Evolutionary conservation across 2,329 filamentous ascomycete species (phyloP).

Genomic region (Scorias spongiosa): DNA sequence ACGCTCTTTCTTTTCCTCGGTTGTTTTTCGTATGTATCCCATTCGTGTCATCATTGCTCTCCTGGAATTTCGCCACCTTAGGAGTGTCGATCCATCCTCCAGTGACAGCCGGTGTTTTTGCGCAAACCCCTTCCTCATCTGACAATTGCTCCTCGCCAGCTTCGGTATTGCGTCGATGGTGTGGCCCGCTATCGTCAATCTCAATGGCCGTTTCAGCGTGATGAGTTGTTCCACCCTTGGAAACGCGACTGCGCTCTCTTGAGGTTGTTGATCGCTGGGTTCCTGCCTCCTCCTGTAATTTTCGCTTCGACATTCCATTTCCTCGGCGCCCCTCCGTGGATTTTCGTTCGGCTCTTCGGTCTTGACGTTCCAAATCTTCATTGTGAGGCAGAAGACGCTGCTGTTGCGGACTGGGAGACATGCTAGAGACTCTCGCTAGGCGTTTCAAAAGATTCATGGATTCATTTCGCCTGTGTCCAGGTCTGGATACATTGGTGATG

Average conservation of each 20-base stretch:
- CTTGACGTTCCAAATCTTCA: neutral
- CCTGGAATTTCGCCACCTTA: neutral
- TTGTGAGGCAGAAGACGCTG: neutral
- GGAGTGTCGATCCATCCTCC: slow-evolving; percentile 34
- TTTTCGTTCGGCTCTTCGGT: neutral
- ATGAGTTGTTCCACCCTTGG: neutral
- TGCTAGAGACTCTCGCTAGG: slow-evolving; percentile 30
- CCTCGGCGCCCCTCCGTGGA: neutral
- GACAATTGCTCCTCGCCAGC: neutral
- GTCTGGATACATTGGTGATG: slow-evolving; percentile 11
- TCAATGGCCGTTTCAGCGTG: neutral
- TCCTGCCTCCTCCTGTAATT: neutral
- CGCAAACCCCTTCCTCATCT: neutral
- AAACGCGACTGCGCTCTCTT: neutral
- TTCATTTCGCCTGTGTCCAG: slow-evolving; percentile 24
- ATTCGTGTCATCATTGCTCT: neutral
- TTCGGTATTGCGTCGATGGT: neutral
- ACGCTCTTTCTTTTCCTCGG: neutral
- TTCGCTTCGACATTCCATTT: neutral
- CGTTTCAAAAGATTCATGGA: slow-evolving; percentile 31
- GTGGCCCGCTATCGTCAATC: neutral
- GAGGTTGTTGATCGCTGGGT: neutral
- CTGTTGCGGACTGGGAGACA: slow-evolving; percentile 27
- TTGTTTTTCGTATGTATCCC: neutral
- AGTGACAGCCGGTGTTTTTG: slow-evolving; percentile 31